Evolutionary conservation across 2,329 filamentous ascomycete species (phyloP).

Genomic region (Zymoseptoria tritici): DNA sequence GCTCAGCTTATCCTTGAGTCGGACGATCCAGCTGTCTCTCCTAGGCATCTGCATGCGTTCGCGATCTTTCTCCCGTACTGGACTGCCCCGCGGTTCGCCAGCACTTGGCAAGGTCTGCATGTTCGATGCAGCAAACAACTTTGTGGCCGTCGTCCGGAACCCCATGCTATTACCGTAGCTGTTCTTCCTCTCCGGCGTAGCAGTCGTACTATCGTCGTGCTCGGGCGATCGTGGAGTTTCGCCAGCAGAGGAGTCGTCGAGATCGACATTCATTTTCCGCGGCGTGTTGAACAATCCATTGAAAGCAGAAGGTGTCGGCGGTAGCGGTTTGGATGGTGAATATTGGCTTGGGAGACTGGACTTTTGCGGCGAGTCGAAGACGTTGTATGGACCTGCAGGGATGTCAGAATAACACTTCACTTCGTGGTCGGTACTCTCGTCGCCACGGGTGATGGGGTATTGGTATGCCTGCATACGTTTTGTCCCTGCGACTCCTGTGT

Average conservation of each 20-base stretch:
- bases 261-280: conserved; percentile 30
- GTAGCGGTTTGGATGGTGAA: conserved; percentile 32
- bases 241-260: conserved; percentile 41
- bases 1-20: conserved; percentile 23
- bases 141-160: conserved; percentile 16
- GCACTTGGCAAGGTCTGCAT: conserved; percentile 8
- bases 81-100: conserved; percentile 21
- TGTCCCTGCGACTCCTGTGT: neutral
- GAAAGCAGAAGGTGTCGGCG: conserved; percentile 29
- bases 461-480: neutral
- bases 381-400: conserved; percentile 22
- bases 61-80: conserved; percentile 28
- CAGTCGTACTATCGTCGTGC: conserved; percentile 31
- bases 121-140: conserved; percentile 12
- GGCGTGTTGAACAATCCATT: conserved; percentile 33
- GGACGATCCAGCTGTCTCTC: conserved; percentile 20
- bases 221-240: conserved; percentile 44
- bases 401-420: neutral
- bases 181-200: conserved; percentile 18
- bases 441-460: neutral
- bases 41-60: conserved; percentile 13
- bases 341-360: conserved; percentile 41
- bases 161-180: conserved; percentile 13
- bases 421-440: neutral
- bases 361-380: conserved; percentile 44